Base-by-base conservation (phyloP, 2,329 filamentous ascomycete genomes). In the Stagonosporopsis cucurbitacearum region DNA sequence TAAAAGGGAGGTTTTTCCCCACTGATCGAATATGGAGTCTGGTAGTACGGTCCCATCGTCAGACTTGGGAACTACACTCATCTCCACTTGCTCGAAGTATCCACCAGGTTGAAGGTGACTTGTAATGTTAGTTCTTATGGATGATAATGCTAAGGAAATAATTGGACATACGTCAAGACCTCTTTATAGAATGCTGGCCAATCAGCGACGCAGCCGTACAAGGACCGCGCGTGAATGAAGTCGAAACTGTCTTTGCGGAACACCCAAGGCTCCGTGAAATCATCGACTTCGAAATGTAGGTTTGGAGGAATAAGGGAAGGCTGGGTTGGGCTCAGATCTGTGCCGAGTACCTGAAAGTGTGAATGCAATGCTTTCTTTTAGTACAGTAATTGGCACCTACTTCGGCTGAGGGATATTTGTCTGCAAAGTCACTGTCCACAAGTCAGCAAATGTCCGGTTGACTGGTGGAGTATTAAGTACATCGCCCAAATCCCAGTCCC, bases 401-500 rank as follows among this genome's bases (percentile, higher is more conserved):
- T 48, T 68, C 66, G 12, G 75, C 71, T 25, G 64, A 64, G 3
- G 76, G 75, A 50, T 70, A 77, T 43, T 70, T 65, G 60, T 78
- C 75, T 15, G 75, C 77, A 42, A 78, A 72, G 35, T 78, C 75
- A 25, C 64, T 64, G 37, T 45, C n/a, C 20, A 41, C n/a, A 9
- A 26, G 39, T 42, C 35, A 50, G 55, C n/a, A 5, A 41, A 2
- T 12, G 12, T 26, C 5, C 4, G 15, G 2, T 25, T 4, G 15
- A 9, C 13, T 25, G 4, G 23, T 25, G 1, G 11, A 26, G 12
- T 11, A 15, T 41, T 6, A 63, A 61, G 40, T 33, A 70, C 67
- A 79, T 72, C 6, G 76, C 76, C 76, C 76, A 79, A 22, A 77
- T 75, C 1, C 77, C 77, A 40, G 66, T 80, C 13, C 78, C 78